Evolutionary conservation across 331 rosid genomes (phyloP).

Genomic region (Quercus lobata): DNA sequence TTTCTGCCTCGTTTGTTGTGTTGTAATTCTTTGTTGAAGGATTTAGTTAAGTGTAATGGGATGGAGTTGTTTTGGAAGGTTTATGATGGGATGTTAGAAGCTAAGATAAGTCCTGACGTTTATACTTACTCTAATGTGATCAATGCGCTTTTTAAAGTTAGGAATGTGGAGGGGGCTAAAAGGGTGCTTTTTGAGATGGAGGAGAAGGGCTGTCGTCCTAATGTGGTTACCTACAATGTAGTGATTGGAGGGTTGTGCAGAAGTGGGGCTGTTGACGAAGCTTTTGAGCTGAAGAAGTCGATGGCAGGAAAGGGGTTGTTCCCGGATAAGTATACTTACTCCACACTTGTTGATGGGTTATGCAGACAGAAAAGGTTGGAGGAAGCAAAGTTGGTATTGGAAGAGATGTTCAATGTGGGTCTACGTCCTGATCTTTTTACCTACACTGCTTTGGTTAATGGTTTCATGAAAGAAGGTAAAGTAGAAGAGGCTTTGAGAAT

Average conservation of each 20-base stretch:
- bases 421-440: constrained; percentile 24
- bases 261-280: constrained; percentile 31
- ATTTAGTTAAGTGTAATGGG: constrained; percentile 23
- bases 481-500: constrained; percentile 34
- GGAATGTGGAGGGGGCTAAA: constrained; percentile 25
- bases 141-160: constrained; percentile 32
- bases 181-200: constrained; percentile 37
- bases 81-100: constrained; percentile 26
- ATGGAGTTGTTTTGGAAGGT: constrained; percentile 48
- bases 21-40: constrained; percentile 41
- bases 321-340: constrained; percentile 31
- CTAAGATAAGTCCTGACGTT: constrained; percentile 23
- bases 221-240: constrained; percentile 25
- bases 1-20: constrained; percentile 22
- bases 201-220: constrained; percentile 37
- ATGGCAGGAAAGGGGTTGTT: constrained; percentile 36
- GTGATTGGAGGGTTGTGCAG: constrained; percentile 35
- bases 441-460: constrained; percentile 37
- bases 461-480: constrained; percentile 30
- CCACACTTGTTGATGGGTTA: constrained; percentile 29
- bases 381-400: constrained; percentile 32
- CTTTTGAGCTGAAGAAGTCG: constrained; percentile 17
- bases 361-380: constrained; percentile 30
- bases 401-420: constrained; percentile 28
- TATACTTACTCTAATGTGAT: constrained; percentile 31